Evolutionary conservation across 2,329 filamentous ascomycete genomes (phyloP).

Genomic region (Aspergillus proliferans): DNA sequence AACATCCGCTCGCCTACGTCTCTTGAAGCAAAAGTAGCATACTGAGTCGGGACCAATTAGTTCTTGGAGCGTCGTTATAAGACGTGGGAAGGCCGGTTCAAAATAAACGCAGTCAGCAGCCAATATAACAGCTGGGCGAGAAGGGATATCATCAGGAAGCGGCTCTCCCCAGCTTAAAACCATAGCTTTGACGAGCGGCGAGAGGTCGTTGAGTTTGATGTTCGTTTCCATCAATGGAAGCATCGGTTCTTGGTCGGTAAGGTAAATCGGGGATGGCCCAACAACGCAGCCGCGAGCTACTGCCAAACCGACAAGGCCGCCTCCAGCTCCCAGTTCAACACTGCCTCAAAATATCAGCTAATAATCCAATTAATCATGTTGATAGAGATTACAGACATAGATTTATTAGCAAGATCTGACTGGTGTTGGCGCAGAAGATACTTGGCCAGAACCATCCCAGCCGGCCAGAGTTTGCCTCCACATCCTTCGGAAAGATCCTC

Average conservation of each 20-base stretch:
- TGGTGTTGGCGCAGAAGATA: slow-evolving; percentile 74
- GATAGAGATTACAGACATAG: slow-evolving; percentile 59
- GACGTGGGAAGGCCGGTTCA: slow-evolving; percentile 85
- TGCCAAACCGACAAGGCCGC: slow-evolving; percentile 71
- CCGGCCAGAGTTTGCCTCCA: slow-evolving; percentile 90
- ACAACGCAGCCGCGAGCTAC: slow-evolving; percentile 53
- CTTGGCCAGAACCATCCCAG: slow-evolving; percentile 78
- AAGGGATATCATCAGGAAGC: slow-evolving; percentile 31
- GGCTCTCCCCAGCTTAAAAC: slow-evolving; percentile 70
- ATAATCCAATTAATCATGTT: neutral
- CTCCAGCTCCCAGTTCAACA: slow-evolving; percentile 86
- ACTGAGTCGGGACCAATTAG: slow-evolving; percentile 60
- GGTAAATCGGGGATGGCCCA: slow-evolving; percentile 52
- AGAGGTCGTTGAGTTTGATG: slow-evolving; percentile 70
- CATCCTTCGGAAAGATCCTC: slow-evolving; percentile 85
- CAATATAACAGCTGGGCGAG: slow-evolving; percentile 71
- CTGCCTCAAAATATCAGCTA: slow-evolving; percentile 40
- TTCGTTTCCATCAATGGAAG: slow-evolving; percentile 78
- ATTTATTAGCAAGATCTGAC: slow-evolving; percentile 56
- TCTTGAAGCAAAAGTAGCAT: slow-evolving; percentile 93
- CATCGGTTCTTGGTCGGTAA: slow-evolving; percentile 89
- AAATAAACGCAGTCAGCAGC: slow-evolving; percentile 97
- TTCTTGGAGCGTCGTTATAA: slow-evolving; percentile 70
- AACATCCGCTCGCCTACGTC: slow-evolving; percentile 72
- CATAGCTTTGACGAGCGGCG: slow-evolving; percentile 56